Evolutionary conservation across 768 basidiomycete genomes (phyloP).

Genomic region (Mycena rebaudengoi): DNA sequence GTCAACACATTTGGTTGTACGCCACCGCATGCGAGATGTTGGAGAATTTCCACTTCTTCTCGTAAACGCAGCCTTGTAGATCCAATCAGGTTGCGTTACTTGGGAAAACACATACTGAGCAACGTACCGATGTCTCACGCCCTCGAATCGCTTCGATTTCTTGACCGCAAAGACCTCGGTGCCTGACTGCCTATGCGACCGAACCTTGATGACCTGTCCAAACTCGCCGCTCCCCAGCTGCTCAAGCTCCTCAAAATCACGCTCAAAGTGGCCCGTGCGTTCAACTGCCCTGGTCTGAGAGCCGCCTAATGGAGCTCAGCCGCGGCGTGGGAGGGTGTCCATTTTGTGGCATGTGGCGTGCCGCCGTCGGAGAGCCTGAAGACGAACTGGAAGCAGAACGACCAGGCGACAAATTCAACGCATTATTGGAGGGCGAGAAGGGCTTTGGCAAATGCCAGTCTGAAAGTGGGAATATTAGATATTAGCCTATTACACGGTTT

Average conservation of each 20-base stretch:
- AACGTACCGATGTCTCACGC: conserved; percentile 86
- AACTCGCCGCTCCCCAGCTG: conserved; percentile 93
- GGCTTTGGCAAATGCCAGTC: conserved; percentile 67
- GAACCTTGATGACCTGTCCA: conserved; percentile 89
- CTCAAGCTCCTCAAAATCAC: conserved; percentile 81
- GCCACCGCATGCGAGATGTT: conserved; percentile 66
- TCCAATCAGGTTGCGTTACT: conserved; percentile 10
- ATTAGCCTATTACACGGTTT: conserved; percentile 7
- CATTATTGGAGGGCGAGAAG: conserved; percentile 56
- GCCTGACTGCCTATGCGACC: conserved; percentile 63
- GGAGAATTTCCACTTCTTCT: conserved; percentile 94
- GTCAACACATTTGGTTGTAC: conserved; percentile 84
- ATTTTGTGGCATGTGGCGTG: conserved; percentile 36
- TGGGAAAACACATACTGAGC: conserved; percentile 26
- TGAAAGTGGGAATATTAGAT: conserved; percentile 32
- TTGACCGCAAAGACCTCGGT: conserved; percentile 84
- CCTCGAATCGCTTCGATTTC: conserved; percentile 92
- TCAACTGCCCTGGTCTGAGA: conserved; percentile 55
- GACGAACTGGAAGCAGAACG: conserved; percentile 56
- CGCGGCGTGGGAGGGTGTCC: conserved; percentile 28
- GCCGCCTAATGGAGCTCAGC: conserved; percentile 38
- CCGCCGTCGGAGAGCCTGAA: conserved; percentile 57
- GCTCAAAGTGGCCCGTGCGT: conserved; percentile 75
- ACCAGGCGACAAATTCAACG: conserved; percentile 43
- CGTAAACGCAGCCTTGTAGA: conserved; percentile 76